Evolutionary conservation across 805 yeast genomes (phyloP).

Genomic region (Metschnikowia baotianmanensis): DNA sequence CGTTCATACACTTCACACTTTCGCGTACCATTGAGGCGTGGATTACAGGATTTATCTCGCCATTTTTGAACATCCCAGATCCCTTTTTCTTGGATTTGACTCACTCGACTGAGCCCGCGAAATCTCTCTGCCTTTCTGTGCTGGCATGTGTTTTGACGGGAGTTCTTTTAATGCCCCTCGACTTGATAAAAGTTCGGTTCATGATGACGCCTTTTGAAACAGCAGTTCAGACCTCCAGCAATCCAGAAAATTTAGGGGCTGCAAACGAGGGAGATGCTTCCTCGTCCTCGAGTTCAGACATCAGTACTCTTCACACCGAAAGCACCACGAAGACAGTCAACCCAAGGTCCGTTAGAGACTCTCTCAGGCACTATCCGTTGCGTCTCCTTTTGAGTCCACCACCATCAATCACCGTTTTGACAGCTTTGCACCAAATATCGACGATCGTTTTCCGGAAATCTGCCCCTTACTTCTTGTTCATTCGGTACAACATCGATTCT

Average conservation of each 20-base stretch:
- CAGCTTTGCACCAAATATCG: slow-evolving; percentile 60
- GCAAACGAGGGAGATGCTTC: not conserved
- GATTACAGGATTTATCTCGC: slow-evolving; percentile 85
- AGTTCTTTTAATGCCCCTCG: slow-evolving; percentile 73
- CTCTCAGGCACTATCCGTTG: slow-evolving; percentile 58
- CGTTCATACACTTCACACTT: slow-evolving; percentile 74
- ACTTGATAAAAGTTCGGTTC: slow-evolving; percentile 73
- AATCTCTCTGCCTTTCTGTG: slow-evolving; percentile 65
- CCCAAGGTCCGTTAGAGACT: slow-evolving; percentile 69
- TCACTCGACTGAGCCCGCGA: slow-evolving; percentile 73
- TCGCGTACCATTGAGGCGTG: slow-evolving; percentile 82
- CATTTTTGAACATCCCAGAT: slow-evolving; percentile 79
- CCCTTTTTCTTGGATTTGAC: slow-evolving; percentile 81
- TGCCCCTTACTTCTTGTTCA: slow-evolving; percentile 64
- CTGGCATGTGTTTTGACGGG: slow-evolving; percentile 73
- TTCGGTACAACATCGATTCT: slow-evolving; percentile 62
- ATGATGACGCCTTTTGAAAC: slow-evolving; percentile 63
- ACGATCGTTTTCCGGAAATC: slow-evolving; percentile 58
- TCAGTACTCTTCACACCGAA: not conserved
- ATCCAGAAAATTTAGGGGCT: not conserved
- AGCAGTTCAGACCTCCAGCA: slow-evolving; percentile 7
- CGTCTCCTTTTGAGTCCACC: slow-evolving; percentile 58
- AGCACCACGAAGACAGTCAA: slow-evolving; percentile 14
- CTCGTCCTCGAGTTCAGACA: slow-evolving; percentile 1
- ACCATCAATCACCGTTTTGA: slow-evolving; percentile 35